Conservation (phyloP, 1,139 yeast genomes). For the Saccharomyces hybrid region DNA sequence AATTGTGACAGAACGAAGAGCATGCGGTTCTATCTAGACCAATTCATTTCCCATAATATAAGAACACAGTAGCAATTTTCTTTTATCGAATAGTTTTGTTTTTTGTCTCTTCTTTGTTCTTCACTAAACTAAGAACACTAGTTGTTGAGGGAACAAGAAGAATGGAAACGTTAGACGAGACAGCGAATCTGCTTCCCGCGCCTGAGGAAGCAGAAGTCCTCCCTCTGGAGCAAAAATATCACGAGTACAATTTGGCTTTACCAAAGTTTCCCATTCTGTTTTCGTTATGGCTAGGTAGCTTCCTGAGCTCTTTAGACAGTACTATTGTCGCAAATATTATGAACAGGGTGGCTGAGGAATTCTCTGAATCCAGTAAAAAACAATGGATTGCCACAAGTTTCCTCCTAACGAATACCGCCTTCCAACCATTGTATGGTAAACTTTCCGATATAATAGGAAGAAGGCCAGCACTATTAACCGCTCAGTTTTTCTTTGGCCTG, state of each 20-base stretch:
- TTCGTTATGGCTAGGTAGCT: constrained; percentile 44
- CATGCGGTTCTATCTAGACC: not conserved
- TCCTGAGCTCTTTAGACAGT: constrained; percentile 54
- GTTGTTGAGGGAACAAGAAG: not conserved
- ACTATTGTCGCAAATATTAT: constrained; percentile 60
- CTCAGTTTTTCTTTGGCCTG: constrained; percentile 40
- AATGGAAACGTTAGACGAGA: constrained; percentile 21
- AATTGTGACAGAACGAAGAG: not conserved
- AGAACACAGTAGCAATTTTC: not conserved
- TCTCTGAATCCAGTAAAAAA: constrained; percentile 47
- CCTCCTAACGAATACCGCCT: constrained; percentile 53
- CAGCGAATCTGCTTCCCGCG: constrained; percentile 14
- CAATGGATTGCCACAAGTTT: constrained; percentile 65
- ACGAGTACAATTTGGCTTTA: constrained; percentile 22
- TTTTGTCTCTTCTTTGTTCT: not conserved
- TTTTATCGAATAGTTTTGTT: not conserved
- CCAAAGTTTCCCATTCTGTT: constrained; percentile 31
- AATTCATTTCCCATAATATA: not conserved
- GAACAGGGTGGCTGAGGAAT: constrained; percentile 55
- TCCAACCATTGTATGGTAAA: constrained; percentile 61
- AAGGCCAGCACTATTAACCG: constrained; percentile 37
- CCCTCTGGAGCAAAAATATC: constrained; percentile 20
- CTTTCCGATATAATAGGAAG: constrained; percentile 49
- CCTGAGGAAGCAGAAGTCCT: constrained; percentile 9
- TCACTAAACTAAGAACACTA: not conserved